phyloP scores from a whole-genome alignment of 1,284 basidiomycete genomes.

The Cerrena zonata region DNA sequence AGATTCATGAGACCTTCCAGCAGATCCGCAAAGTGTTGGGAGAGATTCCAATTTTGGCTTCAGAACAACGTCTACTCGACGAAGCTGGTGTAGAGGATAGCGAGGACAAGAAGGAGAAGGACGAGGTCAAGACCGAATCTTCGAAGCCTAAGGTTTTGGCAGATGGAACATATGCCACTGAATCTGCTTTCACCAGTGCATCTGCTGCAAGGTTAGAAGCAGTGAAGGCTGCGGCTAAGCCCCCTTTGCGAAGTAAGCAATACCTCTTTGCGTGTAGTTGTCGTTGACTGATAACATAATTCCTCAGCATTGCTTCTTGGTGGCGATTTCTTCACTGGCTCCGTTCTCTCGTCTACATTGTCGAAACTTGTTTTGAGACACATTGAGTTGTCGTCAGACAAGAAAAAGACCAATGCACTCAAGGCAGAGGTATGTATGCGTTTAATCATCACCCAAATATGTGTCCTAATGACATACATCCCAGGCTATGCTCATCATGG shows the following conservation, averaged over 20 bases:
- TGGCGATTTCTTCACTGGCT: slow-evolving; percentile 95
- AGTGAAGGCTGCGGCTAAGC: slow-evolving; percentile 83
- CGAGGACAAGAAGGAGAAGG: slow-evolving; percentile 34
- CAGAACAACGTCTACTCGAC: slow-evolving; percentile 79
- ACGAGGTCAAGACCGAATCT: slow-evolving; percentile 37
- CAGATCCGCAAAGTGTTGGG: slow-evolving; percentile 87
- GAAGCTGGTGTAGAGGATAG: slow-evolving; percentile 44
- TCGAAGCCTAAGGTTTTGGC: slow-evolving; percentile 73
- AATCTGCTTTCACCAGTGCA: slow-evolving; percentile 81
- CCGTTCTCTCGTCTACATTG: slow-evolving; percentile 83
- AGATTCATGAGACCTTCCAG: slow-evolving; percentile 72
- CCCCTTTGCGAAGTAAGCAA: slow-evolving; percentile 73
- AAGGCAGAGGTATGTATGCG: slow-evolving; percentile 70
- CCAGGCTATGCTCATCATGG: slow-evolving; percentile 96
- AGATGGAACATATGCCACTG: slow-evolving; percentile 97
- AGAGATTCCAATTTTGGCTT: slow-evolving; percentile 92
- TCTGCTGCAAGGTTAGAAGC: slow-evolving; percentile 68
- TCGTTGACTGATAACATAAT: background rate
- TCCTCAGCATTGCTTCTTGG: slow-evolving; percentile 80
- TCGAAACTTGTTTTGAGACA: slow-evolving; percentile 90
- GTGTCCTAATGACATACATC: slow-evolving; percentile 2
- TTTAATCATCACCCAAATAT: background rate
- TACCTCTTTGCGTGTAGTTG: background rate
- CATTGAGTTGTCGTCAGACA: slow-evolving; percentile 56
- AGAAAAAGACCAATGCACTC: slow-evolving; percentile 61